Evolutionary conservation across 139 green algal species (phyloP).

Genomic region (Chlorella sp.): DNA sequence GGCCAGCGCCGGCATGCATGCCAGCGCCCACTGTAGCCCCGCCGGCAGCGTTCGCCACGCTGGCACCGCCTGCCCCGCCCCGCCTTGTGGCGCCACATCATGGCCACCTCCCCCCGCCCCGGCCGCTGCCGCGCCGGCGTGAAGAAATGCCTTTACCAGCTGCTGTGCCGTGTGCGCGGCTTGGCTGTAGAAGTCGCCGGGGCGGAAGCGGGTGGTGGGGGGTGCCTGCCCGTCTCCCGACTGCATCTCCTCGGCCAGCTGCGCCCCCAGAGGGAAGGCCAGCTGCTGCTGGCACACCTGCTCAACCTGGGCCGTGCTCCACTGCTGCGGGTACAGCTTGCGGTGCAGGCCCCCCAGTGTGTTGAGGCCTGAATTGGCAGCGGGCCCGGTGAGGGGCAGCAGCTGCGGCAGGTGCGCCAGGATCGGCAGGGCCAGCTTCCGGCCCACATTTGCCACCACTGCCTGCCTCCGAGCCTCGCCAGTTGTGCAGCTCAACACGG

Average conservation of each 20-base stretch:
- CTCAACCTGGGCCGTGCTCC: not conserved
- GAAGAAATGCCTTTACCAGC: not conserved
- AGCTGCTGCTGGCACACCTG: not conserved
- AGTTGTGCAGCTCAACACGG: not conserved
- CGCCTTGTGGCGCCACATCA: not conserved
- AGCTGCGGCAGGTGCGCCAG: not conserved
- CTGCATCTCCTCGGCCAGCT: not conserved
- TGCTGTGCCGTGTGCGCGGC: not conserved
- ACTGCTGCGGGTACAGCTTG: not conserved
- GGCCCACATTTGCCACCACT: no score
- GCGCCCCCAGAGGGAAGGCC: no score
- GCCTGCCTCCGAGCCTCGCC: not conserved
- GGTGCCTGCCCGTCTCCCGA: not conserved
- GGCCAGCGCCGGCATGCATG: not conserved
- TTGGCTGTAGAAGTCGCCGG: not conserved
- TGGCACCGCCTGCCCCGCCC: not conserved
- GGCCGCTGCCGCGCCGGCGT: not conserved
- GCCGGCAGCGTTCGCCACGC: conserved; percentile 4
- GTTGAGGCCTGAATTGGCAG: not conserved
- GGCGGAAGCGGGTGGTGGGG: no score
- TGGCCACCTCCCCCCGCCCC: not conserved
- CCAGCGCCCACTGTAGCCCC: conserved; percentile 15
- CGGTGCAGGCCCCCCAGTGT: not conserved
- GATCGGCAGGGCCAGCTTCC: no score
- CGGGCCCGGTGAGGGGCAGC: not conserved